Conservation (phyloP, 2,329 filamentous ascomycete genomes). For the Diaporthe vaccinii region DNA sequence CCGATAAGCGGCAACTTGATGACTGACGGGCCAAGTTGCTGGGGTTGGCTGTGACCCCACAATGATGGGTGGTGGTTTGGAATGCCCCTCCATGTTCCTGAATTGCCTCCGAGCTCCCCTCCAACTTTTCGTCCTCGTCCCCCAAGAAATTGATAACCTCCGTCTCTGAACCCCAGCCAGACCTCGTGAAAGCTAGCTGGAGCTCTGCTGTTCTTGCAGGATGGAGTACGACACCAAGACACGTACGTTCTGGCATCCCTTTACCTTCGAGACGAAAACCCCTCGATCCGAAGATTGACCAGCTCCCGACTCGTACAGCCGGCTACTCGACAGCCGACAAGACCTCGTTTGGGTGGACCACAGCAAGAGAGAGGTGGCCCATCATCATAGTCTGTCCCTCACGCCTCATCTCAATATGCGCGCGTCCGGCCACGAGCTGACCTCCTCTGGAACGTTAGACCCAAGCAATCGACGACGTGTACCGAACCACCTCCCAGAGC, state of each 20-base stretch:
- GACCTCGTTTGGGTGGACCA: constrained; percentile 88
- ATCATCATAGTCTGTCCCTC: constrained; percentile 80
- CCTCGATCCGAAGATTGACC: constrained; percentile 32
- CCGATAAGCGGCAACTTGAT: neutral
- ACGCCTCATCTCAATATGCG: neutral
- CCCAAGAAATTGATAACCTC: neutral
- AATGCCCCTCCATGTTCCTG: neutral
- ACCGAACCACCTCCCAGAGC: constrained; percentile 75
- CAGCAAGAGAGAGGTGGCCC: constrained; percentile 91
- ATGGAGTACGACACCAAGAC: constrained; percentile 85
- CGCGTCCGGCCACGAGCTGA: neutral
- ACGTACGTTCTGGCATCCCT: constrained; percentile 63
- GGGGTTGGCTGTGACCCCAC: neutral
- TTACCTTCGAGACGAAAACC: constrained; percentile 1
- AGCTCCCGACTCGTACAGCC: constrained; percentile 61
- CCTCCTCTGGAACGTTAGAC: constrained; percentile 68
- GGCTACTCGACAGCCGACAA: constrained; percentile 84
- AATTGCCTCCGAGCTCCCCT: neutral
- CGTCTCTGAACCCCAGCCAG: neutral
- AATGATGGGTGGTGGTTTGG: neutral
- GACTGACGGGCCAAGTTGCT: neutral
- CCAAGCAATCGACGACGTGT: constrained; percentile 93
- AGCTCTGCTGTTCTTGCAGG: neutral
- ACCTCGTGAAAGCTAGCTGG: neutral
- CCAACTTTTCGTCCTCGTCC: neutral